A percentile compares a stretch with the other conserved stretches of the same genome.
Evolutionary conservation across 1,139 yeast genomes (phyloP).

Genomic region (Blastobotrys elegans): DNA sequence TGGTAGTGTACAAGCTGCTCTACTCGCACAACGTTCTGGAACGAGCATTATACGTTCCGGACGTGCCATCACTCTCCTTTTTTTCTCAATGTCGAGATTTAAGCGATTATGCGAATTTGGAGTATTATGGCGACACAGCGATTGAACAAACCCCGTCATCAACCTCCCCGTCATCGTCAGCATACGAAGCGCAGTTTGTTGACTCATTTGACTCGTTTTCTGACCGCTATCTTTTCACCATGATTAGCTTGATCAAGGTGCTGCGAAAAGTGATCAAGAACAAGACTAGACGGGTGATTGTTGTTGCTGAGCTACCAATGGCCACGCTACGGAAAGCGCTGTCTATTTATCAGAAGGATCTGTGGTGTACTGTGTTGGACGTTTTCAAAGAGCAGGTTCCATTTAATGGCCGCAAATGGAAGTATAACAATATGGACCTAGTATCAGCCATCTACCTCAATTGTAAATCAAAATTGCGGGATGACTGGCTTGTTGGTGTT

Average conservation of each 20-base stretch:
- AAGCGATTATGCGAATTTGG: constrained; percentile 18
- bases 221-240: constrained; percentile 30
- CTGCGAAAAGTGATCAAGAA: constrained; percentile 34
- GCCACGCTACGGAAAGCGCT: constrained; percentile 38
- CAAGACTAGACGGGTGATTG: constrained; percentile 39
- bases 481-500: constrained; percentile 85
- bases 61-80: constrained; percentile 41
- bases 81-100: constrained; percentile 41
- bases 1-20: constrained; percentile 39
- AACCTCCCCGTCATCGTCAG: not conserved
- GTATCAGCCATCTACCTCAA: constrained; percentile 82
- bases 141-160: constrained; percentile 3
- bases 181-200: constrained; percentile 5
- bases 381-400: constrained; percentile 76
- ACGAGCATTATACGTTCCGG: constrained; percentile 30
- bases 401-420: constrained; percentile 93
- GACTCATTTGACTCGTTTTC: constrained; percentile 26
- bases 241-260: constrained; percentile 34
- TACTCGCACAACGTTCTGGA: constrained; percentile 37
- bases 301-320: constrained; percentile 41
- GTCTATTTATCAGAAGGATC: constrained; percentile 50
- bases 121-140: constrained; percentile 11
- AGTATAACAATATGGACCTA: constrained; percentile 85
- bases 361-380: constrained; percentile 67
- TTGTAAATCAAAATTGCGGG: constrained; percentile 65